Conservation (phyloP, 805 yeast genomes). For the Torulaspora delbrueckii region DNA sequence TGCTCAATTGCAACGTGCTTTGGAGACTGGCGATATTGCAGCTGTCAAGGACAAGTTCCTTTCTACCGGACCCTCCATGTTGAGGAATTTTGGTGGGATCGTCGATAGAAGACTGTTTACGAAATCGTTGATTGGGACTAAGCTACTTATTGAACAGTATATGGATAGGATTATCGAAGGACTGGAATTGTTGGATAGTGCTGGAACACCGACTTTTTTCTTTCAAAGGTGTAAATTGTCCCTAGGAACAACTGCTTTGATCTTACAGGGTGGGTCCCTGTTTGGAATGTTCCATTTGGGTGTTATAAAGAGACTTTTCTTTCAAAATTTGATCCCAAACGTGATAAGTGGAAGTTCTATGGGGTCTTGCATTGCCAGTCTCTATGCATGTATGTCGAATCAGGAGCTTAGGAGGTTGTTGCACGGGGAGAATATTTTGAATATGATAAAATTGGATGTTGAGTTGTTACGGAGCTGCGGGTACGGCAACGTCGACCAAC, state of each 20-base stretch:
- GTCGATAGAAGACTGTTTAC: slow-evolving; percentile 73
- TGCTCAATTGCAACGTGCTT: slow-evolving; percentile 55
- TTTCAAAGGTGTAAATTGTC: slow-evolving; percentile 81
- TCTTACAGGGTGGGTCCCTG: slow-evolving; percentile 90
- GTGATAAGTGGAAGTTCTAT: slow-evolving; percentile 89
- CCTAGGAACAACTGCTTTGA: slow-evolving; percentile 83
- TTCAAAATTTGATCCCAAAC: slow-evolving; percentile 70
- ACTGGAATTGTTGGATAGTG: slow-evolving; percentile 49
- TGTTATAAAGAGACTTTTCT: slow-evolving; percentile 77
- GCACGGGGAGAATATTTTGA: slow-evolving; percentile 35
- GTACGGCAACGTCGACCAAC: slow-evolving; percentile 36
- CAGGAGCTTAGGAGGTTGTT: slow-evolving; percentile 52
- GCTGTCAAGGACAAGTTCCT: slow-evolving; percentile 62
- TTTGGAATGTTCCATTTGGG: slow-evolving; percentile 95
- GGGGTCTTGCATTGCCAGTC: slow-evolving; percentile 88
- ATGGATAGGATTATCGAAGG: slow-evolving; percentile 73
- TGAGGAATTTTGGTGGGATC: slow-evolving; percentile 89
- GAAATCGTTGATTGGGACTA: slow-evolving; percentile 83
- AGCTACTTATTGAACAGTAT: slow-evolving; percentile 65
- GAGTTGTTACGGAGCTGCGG: slow-evolving; percentile 51
- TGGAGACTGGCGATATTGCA: slow-evolving; percentile 50
- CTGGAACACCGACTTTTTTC: slow-evolving; percentile 62
- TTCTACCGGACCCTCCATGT: slow-evolving; percentile 58
- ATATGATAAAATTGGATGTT: slow-evolving; percentile 52
- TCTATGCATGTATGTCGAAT: slow-evolving; percentile 69